phyloP scores from a whole-genome alignment of 441 rosid species.

The Adansonia rubrostipa region DNA sequence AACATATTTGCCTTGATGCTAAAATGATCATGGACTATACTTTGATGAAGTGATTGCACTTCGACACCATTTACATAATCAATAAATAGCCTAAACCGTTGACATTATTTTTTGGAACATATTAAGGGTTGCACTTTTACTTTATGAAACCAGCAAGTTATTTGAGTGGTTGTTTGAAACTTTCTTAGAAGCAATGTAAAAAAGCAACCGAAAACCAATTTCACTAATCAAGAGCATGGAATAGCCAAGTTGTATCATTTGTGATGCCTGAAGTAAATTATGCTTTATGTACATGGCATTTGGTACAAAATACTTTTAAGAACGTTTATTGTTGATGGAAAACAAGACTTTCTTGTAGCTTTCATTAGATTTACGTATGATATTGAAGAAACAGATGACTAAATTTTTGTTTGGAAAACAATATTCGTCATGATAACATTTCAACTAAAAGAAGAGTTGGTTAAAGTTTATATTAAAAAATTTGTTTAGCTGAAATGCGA shows the following conservation, averaged over 20 bases:
- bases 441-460: neutral
- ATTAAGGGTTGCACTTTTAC: neutral
- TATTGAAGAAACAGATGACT: neutral
- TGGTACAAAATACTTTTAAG: neutral
- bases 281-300: neutral
- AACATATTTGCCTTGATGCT: too few relatives aligned
- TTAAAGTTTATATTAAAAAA: neutral
- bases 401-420: neutral
- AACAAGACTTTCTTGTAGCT: neutral
- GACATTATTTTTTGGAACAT: neutral
- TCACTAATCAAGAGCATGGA: too few relatives aligned
- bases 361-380: neutral
- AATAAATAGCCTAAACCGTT: neutral
- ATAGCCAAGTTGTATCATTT: too few relatives aligned
- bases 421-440: neutral
- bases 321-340: neutral
- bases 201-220: neutral
- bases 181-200: neutral
- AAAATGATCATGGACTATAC: too few relatives aligned
- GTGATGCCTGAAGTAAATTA: too few relatives aligned
- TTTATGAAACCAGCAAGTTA: neutral
- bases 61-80: neutral
- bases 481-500: too few relatives aligned
- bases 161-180: neutral
- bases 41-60: too few relatives aligned